These are phyloP conservation scores for Pezizomycotina sp. DNA, from an alignment of 2,329 filamentous ascomycete genomes.

Conservation along the genomic window DNA sequence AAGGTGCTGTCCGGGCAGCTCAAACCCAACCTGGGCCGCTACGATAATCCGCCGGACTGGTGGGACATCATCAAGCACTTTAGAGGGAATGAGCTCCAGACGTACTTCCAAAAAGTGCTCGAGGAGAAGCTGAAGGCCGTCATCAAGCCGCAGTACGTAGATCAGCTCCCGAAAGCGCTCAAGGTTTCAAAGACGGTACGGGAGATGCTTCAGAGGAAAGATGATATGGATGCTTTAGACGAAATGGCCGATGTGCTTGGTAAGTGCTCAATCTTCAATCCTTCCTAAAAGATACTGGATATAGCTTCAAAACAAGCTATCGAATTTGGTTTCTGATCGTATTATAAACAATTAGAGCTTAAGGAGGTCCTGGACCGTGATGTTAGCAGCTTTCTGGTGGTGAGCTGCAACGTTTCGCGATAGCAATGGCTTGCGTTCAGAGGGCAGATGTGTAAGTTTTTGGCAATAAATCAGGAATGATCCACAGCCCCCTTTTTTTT, in stretches of 20 bases:
- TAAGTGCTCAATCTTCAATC: conserved; percentile 25
- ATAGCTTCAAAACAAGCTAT: conserved; percentile 1
- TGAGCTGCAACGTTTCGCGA: conserved; percentile 95
- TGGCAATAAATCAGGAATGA: not conserved
- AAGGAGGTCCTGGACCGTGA: conserved; percentile 84
- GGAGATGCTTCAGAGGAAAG: conserved; percentile 57
- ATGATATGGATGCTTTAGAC: conserved; percentile 62
- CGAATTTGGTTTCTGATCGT: conserved; percentile 13
- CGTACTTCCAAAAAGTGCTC: conserved; percentile 97
- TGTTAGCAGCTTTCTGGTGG: conserved; percentile 80
- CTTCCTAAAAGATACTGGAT: not conserved
- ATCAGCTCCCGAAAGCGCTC: conserved; percentile 89
- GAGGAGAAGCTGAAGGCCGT: conserved; percentile 96
- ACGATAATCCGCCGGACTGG: conserved; percentile 96
- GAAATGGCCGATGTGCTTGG: conserved; percentile 66
- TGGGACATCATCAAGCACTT: conserved; percentile 98
- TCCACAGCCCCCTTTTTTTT: not conserved
- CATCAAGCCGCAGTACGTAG: conserved; percentile 97
- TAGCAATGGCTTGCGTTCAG: conserved; percentile 88
- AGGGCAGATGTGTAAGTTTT: conserved; percentile 63
- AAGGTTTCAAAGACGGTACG: conserved; percentile 68
- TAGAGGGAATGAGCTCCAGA: conserved; percentile 91
- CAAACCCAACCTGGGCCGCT: conserved; percentile 91
- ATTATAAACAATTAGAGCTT: conserved; percentile 41
- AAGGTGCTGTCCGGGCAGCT: conserved; percentile 98